phyloP scores from a whole-genome alignment of 768 basidiomycete genomes.

The Exsudoporus frostii region DNA sequence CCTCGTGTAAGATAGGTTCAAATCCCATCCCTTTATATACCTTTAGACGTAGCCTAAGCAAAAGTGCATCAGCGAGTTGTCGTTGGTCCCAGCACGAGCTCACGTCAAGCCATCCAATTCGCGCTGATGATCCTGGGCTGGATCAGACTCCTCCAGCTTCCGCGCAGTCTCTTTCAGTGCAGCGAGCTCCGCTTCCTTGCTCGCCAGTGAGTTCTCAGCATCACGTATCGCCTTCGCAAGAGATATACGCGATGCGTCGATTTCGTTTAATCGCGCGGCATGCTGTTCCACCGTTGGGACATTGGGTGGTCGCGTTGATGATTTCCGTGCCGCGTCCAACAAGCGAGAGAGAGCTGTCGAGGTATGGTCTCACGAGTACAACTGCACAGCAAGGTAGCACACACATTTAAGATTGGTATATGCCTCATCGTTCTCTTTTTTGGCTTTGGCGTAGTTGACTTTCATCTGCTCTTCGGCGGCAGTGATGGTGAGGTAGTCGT shows the following conservation, averaged over 20 bases:
- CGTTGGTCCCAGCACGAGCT: constrained; percentile 23
- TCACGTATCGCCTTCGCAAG: constrained; percentile 76
- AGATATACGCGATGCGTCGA: constrained; percentile 60
- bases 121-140: constrained; percentile 65
- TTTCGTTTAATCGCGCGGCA: constrained; percentile 55
- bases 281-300: constrained; percentile 70
- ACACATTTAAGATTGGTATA: constrained; percentile 63
- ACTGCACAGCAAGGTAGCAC: constrained; percentile 1
- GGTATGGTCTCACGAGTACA: neutral
- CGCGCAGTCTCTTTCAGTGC: constrained; percentile 62
- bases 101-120: constrained; percentile 70
- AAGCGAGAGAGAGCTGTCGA: constrained; percentile 56
- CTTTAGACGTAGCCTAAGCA: constrained; percentile 57
- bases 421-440: constrained; percentile 66
- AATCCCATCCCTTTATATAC: constrained; percentile 73
- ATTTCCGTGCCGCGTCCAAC: constrained; percentile 67
- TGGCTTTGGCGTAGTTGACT: constrained; percentile 51
- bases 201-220: constrained; percentile 58
- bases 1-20: constrained; percentile 56
- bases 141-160: constrained; percentile 63
- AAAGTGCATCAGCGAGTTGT: constrained; percentile 4
- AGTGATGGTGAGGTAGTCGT: constrained; percentile 74
- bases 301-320: constrained; percentile 64
- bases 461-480: constrained; percentile 70
- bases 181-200: constrained; percentile 68